These are phyloP conservation scores for Thalassiosira mediterranea DNA, from an alignment of 352 stramenopile species.

Conservation along the genomic window DNA sequence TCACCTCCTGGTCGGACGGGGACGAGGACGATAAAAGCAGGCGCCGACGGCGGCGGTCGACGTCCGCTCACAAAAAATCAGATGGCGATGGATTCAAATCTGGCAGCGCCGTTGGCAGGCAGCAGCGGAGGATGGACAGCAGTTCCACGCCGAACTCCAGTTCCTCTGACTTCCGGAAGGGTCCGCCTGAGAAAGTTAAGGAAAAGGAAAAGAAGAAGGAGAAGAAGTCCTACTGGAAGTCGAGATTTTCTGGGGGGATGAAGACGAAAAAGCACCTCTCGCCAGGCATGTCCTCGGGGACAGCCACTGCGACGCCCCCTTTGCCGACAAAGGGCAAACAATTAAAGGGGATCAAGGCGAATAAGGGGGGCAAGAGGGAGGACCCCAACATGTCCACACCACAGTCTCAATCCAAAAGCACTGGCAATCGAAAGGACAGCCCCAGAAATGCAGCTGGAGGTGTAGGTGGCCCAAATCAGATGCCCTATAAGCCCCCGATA, in stretches of 20 bases:
- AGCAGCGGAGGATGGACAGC: too few relatives aligned
- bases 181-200: neutral
- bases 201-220: slow-evolving; percentile 6
- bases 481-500: slow-evolving; percentile 4
- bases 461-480: neutral
- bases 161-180: too few relatives aligned
- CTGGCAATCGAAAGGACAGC: too few relatives aligned
- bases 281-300: neutral
- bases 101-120: too few relatives aligned
- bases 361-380: neutral
- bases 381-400: neutral
- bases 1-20: too few relatives aligned
- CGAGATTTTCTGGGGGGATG: slow-evolving; percentile 24
- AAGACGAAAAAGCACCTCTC: slow-evolving; percentile 37
- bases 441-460: too few relatives aligned
- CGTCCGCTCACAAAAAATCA: too few relatives aligned
- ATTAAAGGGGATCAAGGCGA: slow-evolving; percentile 1
- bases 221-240: slow-evolving; percentile 25
- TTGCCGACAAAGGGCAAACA: too few relatives aligned
- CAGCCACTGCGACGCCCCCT: too few relatives aligned
- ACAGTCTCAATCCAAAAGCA: neutral
- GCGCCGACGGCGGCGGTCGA: neutral
- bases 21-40: too few relatives aligned
- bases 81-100: too few relatives aligned
- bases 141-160: too few relatives aligned